Evolutionary conservation across 257 asterid genomes (phyloP).

Genomic region (Solanum chiquidenum): DNA sequence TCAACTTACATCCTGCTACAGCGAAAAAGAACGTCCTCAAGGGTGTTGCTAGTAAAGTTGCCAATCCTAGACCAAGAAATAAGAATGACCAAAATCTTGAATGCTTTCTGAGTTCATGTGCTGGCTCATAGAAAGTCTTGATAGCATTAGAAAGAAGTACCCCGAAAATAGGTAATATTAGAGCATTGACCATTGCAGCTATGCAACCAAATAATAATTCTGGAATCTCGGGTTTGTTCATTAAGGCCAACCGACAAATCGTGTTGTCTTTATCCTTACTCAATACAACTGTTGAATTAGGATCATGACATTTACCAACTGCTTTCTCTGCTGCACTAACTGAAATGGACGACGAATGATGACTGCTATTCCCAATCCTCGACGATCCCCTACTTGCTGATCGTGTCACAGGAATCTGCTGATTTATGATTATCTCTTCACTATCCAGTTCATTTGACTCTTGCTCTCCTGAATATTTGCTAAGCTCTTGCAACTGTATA

Average conservation of each 20-base stretch:
- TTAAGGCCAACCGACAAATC: conserved; percentile 37
- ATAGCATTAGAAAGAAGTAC: conserved; percentile 52
- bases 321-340: conserved; percentile 27
- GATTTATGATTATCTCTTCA: conserved; percentile 22
- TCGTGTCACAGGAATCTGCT: conserved; percentile 22
- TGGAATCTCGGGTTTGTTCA: conserved; percentile 75
- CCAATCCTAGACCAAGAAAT: conserved; percentile 31
- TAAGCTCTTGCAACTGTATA: conserved; percentile 38
- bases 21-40: not conserved
- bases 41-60: conserved; percentile 42
- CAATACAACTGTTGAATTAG: not conserved
- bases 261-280: conserved; percentile 25
- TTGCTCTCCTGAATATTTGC: conserved; percentile 21
- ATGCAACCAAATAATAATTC: conserved; percentile 35
- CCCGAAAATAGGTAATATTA: conserved; percentile 65
- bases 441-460: conserved; percentile 25
- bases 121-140: conserved; percentile 19
- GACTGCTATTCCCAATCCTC: conserved; percentile 42
- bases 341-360: conserved; percentile 30
- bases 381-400: conserved; percentile 54
- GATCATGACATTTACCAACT: not conserved
- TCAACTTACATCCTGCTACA: not conserved
- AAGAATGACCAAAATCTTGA: not conserved
- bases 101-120: not conserved
- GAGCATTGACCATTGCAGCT: conserved; percentile 60